Evolutionary conservation across 2,329 filamentous ascomycete genomes (phyloP), one percentile per base, ranked within the genome.

Genomic region (Lachnellula hyalina): DNA sequence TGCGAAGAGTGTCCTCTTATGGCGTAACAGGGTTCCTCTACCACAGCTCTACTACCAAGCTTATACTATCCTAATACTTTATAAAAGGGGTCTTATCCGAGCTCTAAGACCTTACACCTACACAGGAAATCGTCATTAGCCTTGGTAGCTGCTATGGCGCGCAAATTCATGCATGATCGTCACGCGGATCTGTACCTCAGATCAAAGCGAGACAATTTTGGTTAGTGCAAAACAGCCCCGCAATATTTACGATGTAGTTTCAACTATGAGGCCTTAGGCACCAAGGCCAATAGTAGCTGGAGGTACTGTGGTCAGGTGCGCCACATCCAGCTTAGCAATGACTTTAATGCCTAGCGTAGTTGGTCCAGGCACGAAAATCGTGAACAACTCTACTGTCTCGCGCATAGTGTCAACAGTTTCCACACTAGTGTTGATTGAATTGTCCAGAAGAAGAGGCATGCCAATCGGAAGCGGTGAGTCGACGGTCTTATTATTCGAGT

Each of bases 211-310:
- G 32, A 49, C 32, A 14, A 49, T 49, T 49, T 49, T 36, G 47
- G 47, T 36, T 49, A 19, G 47, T 35, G 23, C 34, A 28, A 35
- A 49, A 49, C 17, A 36, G 36, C 32, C 47, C 47, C 4, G 34
- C 19, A 44, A 21, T 42, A 51, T 51, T 44, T 51, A 51, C 34
- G 36, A 3, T 12, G 38, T 51, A 51, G 42, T 42, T 42, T 51
- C 36, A 51, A 42, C 42, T 42, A 42, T 51, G 19, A 51, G 45
- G 49, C 49, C 23, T 36, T 51, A 51, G 25, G 40, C 40, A 36
- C 3, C 4, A 21, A 49, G 47, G 47, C 23, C 35, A 50, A 41
- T 2, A 4, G 48, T 50, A 19, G 34, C 35, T 50, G 34, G 35
- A 50, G 48, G 48, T 12, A 5, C 36, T 12, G 47, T 49, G 21